phyloP scores from a whole-genome alignment of 2,329 filamentous ascomycete species.

The Penicillium polonicum region DNA sequence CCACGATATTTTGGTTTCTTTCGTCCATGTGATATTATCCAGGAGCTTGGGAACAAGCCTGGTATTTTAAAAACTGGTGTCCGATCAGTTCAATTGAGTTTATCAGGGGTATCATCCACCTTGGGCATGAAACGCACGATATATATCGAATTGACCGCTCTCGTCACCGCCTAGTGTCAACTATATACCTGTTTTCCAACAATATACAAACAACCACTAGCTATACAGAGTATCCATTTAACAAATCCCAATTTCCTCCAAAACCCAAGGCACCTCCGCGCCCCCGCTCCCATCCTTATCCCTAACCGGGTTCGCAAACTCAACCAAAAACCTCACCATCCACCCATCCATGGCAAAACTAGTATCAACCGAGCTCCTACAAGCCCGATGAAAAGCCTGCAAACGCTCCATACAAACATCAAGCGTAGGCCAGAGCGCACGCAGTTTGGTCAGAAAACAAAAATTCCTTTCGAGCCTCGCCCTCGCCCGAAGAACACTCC shows the following conservation, averaged over 20 bases:
- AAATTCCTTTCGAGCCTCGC: constrained; percentile 47
- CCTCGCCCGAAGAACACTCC: constrained; percentile 38
- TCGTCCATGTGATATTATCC: not conserved
- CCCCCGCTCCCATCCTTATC: not conserved
- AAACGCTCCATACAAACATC: constrained; percentile 43
- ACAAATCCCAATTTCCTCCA: constrained; percentile 3
- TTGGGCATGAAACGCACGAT: not conserved
- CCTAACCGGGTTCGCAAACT: constrained; percentile 18
- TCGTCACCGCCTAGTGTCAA: not conserved
- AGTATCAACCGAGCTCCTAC: constrained; percentile 37
- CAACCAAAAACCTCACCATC: constrained; percentile 41
- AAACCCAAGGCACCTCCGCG: not conserved
- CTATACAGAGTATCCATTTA: not conserved
- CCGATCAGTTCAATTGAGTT: not conserved
- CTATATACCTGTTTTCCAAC: too few relatives aligned
- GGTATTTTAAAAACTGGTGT: not conserved
- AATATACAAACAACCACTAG: too few relatives aligned
- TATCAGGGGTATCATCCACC: not conserved
- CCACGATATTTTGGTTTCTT: not conserved
- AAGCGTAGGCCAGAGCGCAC: constrained; percentile 44
- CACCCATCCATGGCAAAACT: constrained; percentile 45
- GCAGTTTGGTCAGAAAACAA: constrained; percentile 43
- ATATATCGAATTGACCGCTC: not conserved
- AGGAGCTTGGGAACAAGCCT: not conserved
- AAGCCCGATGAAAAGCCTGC: constrained; percentile 45